Evolutionary conservation across 2,329 filamentous ascomycete species (phyloP).

Genomic region (Lachnellula arida): DNA sequence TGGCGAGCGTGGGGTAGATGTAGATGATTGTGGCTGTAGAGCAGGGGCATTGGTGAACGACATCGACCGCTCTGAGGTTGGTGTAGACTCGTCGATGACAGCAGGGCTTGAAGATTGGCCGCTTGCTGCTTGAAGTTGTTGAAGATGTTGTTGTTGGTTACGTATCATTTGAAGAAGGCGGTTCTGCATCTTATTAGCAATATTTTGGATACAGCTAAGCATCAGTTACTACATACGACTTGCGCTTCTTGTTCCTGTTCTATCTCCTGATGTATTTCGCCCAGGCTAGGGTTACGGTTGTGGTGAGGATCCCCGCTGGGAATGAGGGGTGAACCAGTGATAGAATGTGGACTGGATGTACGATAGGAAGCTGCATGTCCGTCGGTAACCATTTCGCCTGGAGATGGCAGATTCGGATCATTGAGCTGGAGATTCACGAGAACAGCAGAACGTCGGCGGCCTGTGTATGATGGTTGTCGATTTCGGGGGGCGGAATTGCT

Average conservation of each 20-base stretch:
- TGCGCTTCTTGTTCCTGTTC: slow-evolving; percentile 77
- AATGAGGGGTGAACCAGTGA: slow-evolving; percentile 43
- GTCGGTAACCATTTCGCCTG: slow-evolving; percentile 62
- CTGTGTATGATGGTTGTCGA: slow-evolving; percentile 43
- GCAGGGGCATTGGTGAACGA: slow-evolving; percentile 37
- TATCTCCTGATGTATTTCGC: slow-evolving; percentile 73
- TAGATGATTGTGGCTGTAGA: slow-evolving; percentile 34
- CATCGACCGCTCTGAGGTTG: slow-evolving; percentile 43
- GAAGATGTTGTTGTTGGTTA: slow-evolving; percentile 67
- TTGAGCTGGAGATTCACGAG: slow-evolving; percentile 71
- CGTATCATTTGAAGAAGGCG: slow-evolving; percentile 73
- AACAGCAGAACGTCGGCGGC: slow-evolving; percentile 62
- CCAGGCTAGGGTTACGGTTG: slow-evolving; percentile 64
- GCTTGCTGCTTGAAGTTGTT: slow-evolving; percentile 47
- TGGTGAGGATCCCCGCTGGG: slow-evolving; percentile 51
- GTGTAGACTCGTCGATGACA: slow-evolving; percentile 36
- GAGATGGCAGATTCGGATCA: slow-evolving; percentile 61
- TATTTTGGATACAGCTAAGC: background rate
- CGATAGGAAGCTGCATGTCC: slow-evolving; percentile 34
- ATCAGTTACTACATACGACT: slow-evolving; percentile 48
- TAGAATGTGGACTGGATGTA: slow-evolving; percentile 41
- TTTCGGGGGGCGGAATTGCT: slow-evolving; percentile 47
- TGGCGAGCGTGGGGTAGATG: slow-evolving; percentile 49
- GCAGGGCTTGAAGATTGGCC: slow-evolving; percentile 37
- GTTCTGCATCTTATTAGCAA: slow-evolving; percentile 46